A percentile compares a stretch with the other conserved stretches of the same genome.
phyloP scores from a whole-genome alignment of 1,284 basidiomycete species.

The Ceratobasidium sp. region DNA sequence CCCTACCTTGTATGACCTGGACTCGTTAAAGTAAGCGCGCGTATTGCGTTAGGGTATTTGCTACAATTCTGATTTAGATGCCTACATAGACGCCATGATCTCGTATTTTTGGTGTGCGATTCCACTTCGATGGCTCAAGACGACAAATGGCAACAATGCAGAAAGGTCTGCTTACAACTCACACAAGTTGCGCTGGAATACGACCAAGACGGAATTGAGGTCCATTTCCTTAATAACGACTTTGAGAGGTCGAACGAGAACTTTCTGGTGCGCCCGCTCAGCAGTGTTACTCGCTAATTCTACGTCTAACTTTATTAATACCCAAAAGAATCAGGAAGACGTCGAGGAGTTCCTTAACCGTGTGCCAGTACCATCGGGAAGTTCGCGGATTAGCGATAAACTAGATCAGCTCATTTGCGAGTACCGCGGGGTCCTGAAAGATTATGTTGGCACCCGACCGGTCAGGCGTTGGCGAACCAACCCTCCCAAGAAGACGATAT shows the following conservation, averaged over 20 bases:
- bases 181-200: slow-evolving; percentile 4
- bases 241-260: slow-evolving; percentile 10
- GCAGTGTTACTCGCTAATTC: neutral
- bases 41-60: too few species aligned
- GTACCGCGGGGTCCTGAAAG: slow-evolving; percentile 4
- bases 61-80: too few species aligned
- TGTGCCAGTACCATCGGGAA: slow-evolving; percentile 2
- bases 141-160: slow-evolving; percentile 2
- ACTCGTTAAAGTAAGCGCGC: too few species aligned
- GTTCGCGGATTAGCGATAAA: slow-evolving; percentile 15
- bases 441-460: neutral
- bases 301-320: neutral
- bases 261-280: neutral
- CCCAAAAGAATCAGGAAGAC: slow-evolving; percentile 4
- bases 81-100: neutral
- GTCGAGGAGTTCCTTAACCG: slow-evolving; percentile 10
- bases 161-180: neutral
- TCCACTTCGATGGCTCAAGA: slow-evolving; percentile 6
- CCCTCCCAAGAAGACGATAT: slow-evolving; percentile 14
- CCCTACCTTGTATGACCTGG: neutral
- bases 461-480: slow-evolving; percentile 6
- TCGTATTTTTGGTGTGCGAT: slow-evolving; percentile 3
- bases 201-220: neutral
- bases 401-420: slow-evolving; percentile 13
- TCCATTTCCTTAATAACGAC: slow-evolving; percentile 18